Conservation (phyloP, 2,329 filamentous ascomycete species). For the Orbilia ellipsospora region DNA sequence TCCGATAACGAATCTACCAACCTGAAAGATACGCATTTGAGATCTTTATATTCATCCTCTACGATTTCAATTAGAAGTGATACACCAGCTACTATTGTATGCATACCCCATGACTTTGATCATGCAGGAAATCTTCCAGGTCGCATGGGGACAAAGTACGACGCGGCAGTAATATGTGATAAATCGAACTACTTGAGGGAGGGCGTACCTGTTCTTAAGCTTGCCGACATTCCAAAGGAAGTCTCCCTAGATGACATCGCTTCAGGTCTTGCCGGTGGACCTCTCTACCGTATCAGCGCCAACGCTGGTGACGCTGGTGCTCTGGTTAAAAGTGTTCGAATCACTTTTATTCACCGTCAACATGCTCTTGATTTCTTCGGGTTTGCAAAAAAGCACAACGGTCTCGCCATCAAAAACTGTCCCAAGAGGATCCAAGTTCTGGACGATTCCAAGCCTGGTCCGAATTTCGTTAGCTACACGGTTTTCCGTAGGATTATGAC, state of each 20-base stretch:
- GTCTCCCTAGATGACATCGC: constrained; percentile 21
- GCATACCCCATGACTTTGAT: constrained; percentile 20
- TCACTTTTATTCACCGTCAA: constrained; percentile 37
- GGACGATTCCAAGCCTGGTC: constrained; percentile 7
- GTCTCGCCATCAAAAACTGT: constrained; percentile 26
- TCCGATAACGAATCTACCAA: neutral
- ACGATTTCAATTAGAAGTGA: neutral
- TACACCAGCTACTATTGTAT: neutral
- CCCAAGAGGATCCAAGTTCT: constrained; percentile 25
- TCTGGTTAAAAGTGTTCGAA: constrained; percentile 9
- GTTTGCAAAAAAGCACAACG: constrained; percentile 22
- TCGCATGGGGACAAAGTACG: neutral
- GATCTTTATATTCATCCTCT: neutral
- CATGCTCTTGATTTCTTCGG: constrained; percentile 29
- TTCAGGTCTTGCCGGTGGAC: constrained; percentile 26
- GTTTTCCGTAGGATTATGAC: constrained; percentile 48
- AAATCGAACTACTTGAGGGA: constrained; percentile 14
- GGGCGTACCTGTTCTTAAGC: constrained; percentile 23
- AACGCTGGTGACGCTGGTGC: neutral
- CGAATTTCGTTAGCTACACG: constrained; percentile 23
- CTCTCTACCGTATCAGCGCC: constrained; percentile 33
- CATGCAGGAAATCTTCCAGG: constrained; percentile 35
- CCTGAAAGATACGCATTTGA: neutral
- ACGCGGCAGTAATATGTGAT: constrained; percentile 9
- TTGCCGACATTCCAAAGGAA: constrained; percentile 23